These are phyloP conservation scores for Mycena leptocephala DNA, from an alignment of 768 basidiomycete species.

Conservation along the genomic window DNA sequence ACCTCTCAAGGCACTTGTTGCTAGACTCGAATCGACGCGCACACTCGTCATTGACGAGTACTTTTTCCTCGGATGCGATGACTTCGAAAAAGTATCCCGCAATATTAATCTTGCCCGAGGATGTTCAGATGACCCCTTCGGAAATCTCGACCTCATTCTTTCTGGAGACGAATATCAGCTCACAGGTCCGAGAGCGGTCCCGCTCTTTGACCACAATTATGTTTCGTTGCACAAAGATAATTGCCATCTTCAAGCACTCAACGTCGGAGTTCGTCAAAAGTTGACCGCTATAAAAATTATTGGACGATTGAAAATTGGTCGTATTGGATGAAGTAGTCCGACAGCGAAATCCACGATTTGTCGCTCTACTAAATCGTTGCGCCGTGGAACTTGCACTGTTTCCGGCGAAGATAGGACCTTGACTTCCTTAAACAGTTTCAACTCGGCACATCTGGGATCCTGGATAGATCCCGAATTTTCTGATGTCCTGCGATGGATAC, in stretches of 20 bases:
- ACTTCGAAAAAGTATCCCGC: constrained; percentile 22
- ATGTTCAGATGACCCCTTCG: constrained; percentile 27
- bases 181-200: constrained; percentile 3
- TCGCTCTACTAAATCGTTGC: constrained; percentile 19
- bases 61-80: constrained; percentile 30
- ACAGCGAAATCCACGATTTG: constrained; percentile 22
- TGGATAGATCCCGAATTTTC: not conserved
- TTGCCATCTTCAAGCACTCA: constrained; percentile 16
- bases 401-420: constrained; percentile 25
- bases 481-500: constrained; percentile 14
- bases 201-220: constrained; percentile 12
- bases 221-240: not conserved
- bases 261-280: constrained; percentile 11
- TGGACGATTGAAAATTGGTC: constrained; percentile 25
- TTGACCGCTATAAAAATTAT: constrained; percentile 27
- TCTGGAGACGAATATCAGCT: constrained; percentile 35
- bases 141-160: constrained; percentile 25
- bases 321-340: constrained; percentile 32
- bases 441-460: not conserved
- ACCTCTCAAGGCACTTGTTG: not conserved
- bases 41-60: constrained; percentile 33
- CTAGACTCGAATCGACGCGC: not conserved
- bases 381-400: constrained; percentile 25
- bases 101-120: constrained; percentile 21
- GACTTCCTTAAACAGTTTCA: constrained; percentile 21